Evolutionary conservation across 345 rosid genomes (phyloP).

Genomic region (Eucalyptus guilfoylei): DNA sequence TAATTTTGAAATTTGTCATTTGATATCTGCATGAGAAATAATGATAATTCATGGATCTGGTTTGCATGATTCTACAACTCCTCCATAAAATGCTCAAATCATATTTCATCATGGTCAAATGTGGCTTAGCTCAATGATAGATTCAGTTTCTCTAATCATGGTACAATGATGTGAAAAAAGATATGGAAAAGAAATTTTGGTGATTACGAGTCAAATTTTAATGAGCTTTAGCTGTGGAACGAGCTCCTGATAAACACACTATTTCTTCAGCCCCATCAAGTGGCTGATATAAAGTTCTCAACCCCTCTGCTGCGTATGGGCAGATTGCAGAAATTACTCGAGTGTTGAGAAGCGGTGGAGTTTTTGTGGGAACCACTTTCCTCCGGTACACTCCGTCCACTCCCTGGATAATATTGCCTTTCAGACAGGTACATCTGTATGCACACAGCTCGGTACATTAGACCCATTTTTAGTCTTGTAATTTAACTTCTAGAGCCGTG

Average conservation of each 20-base stretch:
- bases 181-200: background rate
- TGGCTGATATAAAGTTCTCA: background rate
- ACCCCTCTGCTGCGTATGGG: background rate
- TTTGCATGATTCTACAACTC: background rate
- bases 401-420: conserved; percentile 31
- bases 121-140: background rate
- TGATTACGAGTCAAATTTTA: background rate
- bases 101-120: background rate
- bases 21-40: background rate
- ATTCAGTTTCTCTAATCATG: background rate
- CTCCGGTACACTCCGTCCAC: conserved; percentile 53
- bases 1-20: background rate
- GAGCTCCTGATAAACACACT: background rate
- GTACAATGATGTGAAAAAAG: background rate
- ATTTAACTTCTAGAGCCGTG: background rate
- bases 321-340: conserved; percentile 91
- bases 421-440: conserved; percentile 39
- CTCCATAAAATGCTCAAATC: background rate
- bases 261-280: background rate
- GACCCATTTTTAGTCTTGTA: background rate
- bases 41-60: background rate
- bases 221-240: background rate
- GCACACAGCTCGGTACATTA: background rate
- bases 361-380: conserved; percentile 85
- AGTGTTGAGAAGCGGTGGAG: conserved; percentile 67